These are phyloP conservation scores for Urochloa ruziziensis DNA, from an alignment of 176 grass and related monocot genomes.

Conservation along the genomic window DNA sequence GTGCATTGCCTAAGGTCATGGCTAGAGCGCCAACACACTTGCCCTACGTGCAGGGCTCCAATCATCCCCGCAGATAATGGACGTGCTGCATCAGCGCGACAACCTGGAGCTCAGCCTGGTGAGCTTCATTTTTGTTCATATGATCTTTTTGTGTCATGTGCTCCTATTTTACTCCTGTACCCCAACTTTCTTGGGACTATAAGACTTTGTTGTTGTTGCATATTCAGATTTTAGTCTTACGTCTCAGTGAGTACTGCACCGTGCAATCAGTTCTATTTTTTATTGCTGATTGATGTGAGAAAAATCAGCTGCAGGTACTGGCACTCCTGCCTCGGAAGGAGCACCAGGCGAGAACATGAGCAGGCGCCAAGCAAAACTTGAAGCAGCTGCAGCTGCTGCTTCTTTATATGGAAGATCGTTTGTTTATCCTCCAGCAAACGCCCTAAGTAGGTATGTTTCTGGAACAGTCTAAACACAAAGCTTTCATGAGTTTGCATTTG, in stretches of 20 bases:
- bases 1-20: conserved; percentile 95
- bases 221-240: not conserved
- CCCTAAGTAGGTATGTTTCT: conserved; percentile 33
- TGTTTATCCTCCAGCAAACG: conserved; percentile 53
- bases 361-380: conserved; percentile 54
- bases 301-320: conserved; percentile 37
- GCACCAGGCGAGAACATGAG: conserved; percentile 43
- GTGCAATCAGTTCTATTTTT: not conserved
- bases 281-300: conserved; percentile 12
- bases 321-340: conserved; percentile 33
- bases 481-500: conserved; percentile 1
- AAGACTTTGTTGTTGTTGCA: not conserved
- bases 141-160: not conserved
- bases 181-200: not conserved
- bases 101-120: conserved; percentile 70
- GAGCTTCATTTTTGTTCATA: conserved; percentile 32
- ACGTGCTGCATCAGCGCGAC: conserved; percentile 29
- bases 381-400: conserved; percentile 72
- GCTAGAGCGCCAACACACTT: conserved; percentile 91
- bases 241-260: conserved; percentile 9
- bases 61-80: conserved; percentile 78
- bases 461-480: not conserved
- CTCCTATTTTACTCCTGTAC: not conserved
- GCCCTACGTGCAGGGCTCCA: conserved; percentile 91
- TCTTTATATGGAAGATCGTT: conserved; percentile 76